phyloP scores from a whole-genome alignment of 1,284 basidiomycete species.

The Fomitiporia mediterranea region DNA sequence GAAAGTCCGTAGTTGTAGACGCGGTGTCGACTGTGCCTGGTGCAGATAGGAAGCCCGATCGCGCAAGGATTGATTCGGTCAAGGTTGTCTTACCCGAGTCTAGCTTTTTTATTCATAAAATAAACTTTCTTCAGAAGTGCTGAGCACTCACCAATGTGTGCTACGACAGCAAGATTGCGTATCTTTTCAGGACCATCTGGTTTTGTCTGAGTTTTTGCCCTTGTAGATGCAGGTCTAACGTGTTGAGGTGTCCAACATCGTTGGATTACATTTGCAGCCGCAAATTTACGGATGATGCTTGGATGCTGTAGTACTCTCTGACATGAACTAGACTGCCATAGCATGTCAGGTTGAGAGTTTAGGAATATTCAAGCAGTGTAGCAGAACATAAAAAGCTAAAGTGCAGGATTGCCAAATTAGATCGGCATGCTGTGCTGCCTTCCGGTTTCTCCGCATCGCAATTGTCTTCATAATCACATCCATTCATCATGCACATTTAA shows the following conservation, averaged over 20 bases:
- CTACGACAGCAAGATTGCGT: conserved; percentile 78
- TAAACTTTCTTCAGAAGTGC: conserved; percentile 15
- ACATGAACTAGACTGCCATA: not conserved
- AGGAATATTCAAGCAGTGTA: not conserved
- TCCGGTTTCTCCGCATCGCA: not conserved
- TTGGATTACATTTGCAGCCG: not conserved
- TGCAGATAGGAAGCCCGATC: conserved; percentile 66
- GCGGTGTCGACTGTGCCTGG: conserved; percentile 85
- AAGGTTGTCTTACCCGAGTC: conserved; percentile 91
- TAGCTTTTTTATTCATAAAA: conserved; percentile 32
- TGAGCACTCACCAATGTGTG: conserved; percentile 64
- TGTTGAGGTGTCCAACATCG: not conserved
- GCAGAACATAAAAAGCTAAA: too few relatives aligned
- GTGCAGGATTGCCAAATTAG: too few relatives aligned
- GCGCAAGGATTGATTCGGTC: conserved; percentile 81
- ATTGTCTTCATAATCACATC: conserved; percentile 8
- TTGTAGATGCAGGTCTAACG: conserved; percentile 1
- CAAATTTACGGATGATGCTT: not conserved
- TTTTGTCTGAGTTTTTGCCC: conserved; percentile 7
- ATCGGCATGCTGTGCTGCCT: too few relatives aligned
- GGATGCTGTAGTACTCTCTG: not conserved
- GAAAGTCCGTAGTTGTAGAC: conserved; percentile 86
- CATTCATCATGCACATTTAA: not conserved
- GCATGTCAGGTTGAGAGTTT: not conserved
- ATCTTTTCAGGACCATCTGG: conserved; percentile 35